phyloP scores from a whole-genome alignment of 306 rosid species.

The Malus sieversii region DNA sequence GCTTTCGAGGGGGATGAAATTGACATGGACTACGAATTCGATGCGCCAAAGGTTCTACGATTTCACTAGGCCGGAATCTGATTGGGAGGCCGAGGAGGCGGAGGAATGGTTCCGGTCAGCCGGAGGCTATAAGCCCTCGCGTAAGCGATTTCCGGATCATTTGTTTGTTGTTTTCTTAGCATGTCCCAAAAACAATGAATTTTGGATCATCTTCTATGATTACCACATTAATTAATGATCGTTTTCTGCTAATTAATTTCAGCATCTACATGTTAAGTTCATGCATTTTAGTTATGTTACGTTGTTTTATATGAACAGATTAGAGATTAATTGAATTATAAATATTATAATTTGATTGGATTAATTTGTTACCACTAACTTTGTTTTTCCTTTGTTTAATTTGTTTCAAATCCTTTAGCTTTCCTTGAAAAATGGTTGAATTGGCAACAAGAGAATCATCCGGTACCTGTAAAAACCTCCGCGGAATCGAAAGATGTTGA shows the following conservation, averaged over 20 bases:
- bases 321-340: neutral
- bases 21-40: conserved; percentile 62
- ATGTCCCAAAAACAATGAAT: neutral
- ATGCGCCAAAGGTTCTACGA: conserved; percentile 51
- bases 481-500: conserved; percentile 5
- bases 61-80: conserved; percentile 35
- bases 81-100: conserved; percentile 45
- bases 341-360: neutral
- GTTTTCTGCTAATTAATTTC: neutral
- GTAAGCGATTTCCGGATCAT: conserved; percentile 35
- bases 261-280: neutral
- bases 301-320: neutral
- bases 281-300: neutral
- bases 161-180: neutral
- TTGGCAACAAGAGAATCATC: conserved; percentile 11
- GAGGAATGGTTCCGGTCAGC: conserved; percentile 64
- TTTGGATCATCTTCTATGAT: neutral
- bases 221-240: neutral
- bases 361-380: neutral
- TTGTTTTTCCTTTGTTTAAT: neutral
- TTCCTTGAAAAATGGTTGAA: conserved; percentile 42
- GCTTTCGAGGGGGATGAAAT: conserved; percentile 27
- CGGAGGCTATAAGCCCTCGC: conserved; percentile 55
- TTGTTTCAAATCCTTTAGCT: conserved; percentile 29
- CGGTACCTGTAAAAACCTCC: neutral